phyloP scores from a whole-genome alignment of 768 basidiomycete species.

The Mycena polygramma region DNA sequence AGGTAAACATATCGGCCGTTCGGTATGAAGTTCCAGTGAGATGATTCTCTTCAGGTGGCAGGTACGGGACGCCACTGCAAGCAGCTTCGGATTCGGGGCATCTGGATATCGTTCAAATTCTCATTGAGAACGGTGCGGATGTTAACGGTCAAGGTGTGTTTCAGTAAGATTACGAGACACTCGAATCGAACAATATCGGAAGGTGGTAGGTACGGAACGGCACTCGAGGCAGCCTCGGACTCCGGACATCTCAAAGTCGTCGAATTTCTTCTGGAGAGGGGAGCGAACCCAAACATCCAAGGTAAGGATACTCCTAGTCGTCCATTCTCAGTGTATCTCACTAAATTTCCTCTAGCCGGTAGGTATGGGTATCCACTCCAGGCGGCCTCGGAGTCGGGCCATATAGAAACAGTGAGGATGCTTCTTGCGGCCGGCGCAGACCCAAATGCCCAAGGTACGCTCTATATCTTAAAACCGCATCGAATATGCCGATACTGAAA shows the following conservation, averaged over 20 bases:
- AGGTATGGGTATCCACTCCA: background rate
- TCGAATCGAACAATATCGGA: too few relatives aligned
- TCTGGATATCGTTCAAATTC: background rate
- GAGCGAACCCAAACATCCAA: slow-evolving; percentile 2
- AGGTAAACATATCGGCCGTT: background rate
- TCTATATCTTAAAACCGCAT: background rate
- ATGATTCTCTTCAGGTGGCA: background rate
- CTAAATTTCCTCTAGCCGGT: background rate
- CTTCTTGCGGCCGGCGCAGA: background rate
- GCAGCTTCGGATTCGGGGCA: slow-evolving; percentile 1
- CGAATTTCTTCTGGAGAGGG: background rate
- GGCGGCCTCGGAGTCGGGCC: background rate
- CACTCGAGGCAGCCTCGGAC: slow-evolving; percentile 1
- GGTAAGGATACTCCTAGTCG: too few relatives aligned
- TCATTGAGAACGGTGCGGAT: background rate
- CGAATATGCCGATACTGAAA: background rate
- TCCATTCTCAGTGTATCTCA: too few relatives aligned
- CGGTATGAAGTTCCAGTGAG: background rate
- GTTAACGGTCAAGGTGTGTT: background rate
- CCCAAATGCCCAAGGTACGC: background rate
- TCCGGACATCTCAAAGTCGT: background rate
- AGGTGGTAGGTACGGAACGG: background rate
- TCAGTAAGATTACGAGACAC: too few relatives aligned
- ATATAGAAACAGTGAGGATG: background rate
- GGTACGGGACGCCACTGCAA: slow-evolving; percentile 6